Evolutionary conservation across 2,329 filamentous ascomycete genomes (phyloP), one percentile per base, ranked within the genome.

Genomic region (Exophiala viscosa): DNA sequence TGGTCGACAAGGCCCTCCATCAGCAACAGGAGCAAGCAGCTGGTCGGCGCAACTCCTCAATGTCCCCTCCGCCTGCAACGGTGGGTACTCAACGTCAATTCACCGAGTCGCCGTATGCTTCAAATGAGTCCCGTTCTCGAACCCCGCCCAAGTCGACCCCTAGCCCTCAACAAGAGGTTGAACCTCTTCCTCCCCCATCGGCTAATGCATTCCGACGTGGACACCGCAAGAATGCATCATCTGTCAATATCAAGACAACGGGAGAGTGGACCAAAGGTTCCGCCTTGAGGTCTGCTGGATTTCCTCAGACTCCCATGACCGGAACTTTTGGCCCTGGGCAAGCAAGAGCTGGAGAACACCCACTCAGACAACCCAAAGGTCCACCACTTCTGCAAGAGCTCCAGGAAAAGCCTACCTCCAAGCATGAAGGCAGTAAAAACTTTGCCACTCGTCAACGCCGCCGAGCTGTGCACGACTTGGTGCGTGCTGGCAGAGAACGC

Each of bases 381-480:
- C 93, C 93, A 18, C 93, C 93, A 11, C 84, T 88, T 11, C 80
- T 97, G 45, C 93, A 99, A 62, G 93, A 99, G 73, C 83, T 99
- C 55, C 83, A 86, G 65, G 81, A 86, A 15, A 93, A 91, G 73
- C 93, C 93, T 1, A 97, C 92, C 7, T 85, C 89, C 61, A 96
- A 90, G 74, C 83, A 92, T 59, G 92, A 97, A 70, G 93, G 92
- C 18, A 96, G 92, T 83, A 77, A 96, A 82, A 99, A 99, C 76
- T 99, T 99, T 73, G 87, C 88, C 9, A 85, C 90, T 50, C 90
- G 93, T 57, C 91, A 95, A 65, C 90, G 93, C 55, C 90, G 92
- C 60, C 90, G 88, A 64, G 93, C 93, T 20, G 85, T 99, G 40
- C 85, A 91, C 75, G 96, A 90, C 67, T 81, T 99, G 45, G 88